Conservation (phyloP, 371 early-diverging fungal species). For the Haplosporangium sp. region DNA sequence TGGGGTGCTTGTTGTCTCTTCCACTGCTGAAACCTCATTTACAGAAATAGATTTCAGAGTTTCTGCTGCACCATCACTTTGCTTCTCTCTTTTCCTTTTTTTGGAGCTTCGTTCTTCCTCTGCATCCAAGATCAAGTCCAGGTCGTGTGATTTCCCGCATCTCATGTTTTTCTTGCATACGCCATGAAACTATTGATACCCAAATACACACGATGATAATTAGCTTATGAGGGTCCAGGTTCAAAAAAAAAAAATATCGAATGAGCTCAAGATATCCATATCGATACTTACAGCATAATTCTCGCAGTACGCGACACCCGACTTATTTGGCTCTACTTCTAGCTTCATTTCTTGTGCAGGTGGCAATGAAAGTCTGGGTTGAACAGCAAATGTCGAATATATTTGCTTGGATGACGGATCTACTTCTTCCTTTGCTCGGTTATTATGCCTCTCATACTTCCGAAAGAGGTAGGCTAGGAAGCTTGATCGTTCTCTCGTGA, state of each 20-base stretch:
- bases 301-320: constrained; percentile 21
- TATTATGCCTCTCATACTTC: constrained; percentile 71
- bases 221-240: neutral
- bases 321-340: neutral
- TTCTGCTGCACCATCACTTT: constrained; percentile 2
- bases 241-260: neutral
- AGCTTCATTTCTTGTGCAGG: neutral
- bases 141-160: constrained; percentile 82
- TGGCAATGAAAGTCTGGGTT: constrained; percentile 25
- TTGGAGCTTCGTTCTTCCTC: constrained; percentile 59
- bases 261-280: neutral
- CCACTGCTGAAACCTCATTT: neutral
- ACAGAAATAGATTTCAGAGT: constrained; percentile 2
- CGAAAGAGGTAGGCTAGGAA: constrained; percentile 86
- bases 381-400: constrained; percentile 38
- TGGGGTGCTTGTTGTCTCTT: neutral
- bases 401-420: constrained; percentile 2
- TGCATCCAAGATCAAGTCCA: constrained; percentile 83
- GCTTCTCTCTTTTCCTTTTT: constrained; percentile 35
- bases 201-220: too few relatives aligned
- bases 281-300: constrained; percentile 45
- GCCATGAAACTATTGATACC: constrained; percentile 70
- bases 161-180: constrained; percentile 70
- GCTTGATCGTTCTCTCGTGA: constrained; percentile 69
- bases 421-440: constrained; percentile 34